Conservation (phyloP, 768 basidiomycete genomes). For the Lactifluus pinguis region DNA sequence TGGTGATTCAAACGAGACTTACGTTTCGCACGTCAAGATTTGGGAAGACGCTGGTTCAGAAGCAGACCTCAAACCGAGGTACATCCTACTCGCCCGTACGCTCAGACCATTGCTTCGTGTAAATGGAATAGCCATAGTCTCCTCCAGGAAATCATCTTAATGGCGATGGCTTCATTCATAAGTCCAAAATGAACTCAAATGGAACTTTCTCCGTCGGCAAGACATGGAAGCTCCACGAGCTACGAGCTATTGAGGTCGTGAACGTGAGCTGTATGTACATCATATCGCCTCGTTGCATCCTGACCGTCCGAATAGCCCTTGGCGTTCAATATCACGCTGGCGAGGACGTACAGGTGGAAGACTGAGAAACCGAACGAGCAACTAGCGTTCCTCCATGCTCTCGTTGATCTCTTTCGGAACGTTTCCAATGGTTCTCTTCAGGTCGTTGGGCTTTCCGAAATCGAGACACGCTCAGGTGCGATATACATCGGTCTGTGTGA, state of each 20-base stretch:
- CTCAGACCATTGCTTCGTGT: constrained; percentile 21
- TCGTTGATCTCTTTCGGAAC: constrained; percentile 50
- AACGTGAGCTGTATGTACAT: constrained; percentile 18
- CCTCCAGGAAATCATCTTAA: constrained; percentile 48
- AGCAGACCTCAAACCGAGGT: constrained; percentile 74
- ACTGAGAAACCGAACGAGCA: constrained; percentile 74
- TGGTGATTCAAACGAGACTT: constrained; percentile 63
- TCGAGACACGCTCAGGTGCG: constrained; percentile 30
- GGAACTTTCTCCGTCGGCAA: constrained; percentile 95
- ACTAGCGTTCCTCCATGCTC: constrained; percentile 53
- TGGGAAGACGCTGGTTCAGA: constrained; percentile 77
- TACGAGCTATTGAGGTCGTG: constrained; percentile 68
- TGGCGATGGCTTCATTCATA: constrained; percentile 75
- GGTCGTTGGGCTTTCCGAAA: constrained; percentile 48
- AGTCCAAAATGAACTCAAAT: constrained; percentile 93
- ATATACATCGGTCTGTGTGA: constrained; percentile 5
- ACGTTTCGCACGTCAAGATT: constrained; percentile 86
- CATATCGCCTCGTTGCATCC: not conserved
- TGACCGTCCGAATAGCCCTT: constrained; percentile 35
- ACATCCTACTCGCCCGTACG: constrained; percentile 85
- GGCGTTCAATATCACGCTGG: constrained; percentile 73
- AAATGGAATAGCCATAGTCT: not conserved
- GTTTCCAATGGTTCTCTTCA: constrained; percentile 37
- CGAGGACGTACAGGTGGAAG: constrained; percentile 86
- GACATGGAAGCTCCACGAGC: constrained; percentile 83